phyloP scores from a whole-genome alignment of 2,329 filamentous ascomycete genomes.

The Pestalotiopsis sp. region DNA sequence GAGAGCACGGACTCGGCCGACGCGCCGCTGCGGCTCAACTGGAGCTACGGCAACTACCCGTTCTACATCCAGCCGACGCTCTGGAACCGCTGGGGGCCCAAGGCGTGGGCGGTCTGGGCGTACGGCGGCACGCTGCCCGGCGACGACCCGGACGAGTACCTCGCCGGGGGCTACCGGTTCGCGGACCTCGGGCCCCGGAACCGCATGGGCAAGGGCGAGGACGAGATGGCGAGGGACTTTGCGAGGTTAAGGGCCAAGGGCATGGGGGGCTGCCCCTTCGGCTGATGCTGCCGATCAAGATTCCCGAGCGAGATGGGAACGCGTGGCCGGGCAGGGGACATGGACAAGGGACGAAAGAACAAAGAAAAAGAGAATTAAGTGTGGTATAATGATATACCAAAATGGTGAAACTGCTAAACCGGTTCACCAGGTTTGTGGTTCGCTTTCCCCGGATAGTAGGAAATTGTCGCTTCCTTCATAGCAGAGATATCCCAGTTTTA shows the following conservation, averaged over 20 bases:
- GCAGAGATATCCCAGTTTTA: too few species aligned
- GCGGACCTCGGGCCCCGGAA: constrained; percentile 65
- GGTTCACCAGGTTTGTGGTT: too few species aligned
- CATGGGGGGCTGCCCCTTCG: constrained; percentile 34
- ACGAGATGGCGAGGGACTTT: constrained; percentile 46
- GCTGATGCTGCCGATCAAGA: neutral
- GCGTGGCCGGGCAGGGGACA: too few species aligned
- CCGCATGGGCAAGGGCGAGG: constrained; percentile 54
- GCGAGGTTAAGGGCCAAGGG: constrained; percentile 36
- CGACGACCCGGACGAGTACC: constrained; percentile 39
- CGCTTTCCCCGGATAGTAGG: too few species aligned
- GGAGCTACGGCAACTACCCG: constrained; percentile 62
- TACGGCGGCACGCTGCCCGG: constrained; percentile 51
- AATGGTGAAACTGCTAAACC: too few species aligned
- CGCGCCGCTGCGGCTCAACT: constrained; percentile 50
- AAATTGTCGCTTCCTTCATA: too few species aligned
- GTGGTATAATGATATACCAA: too few species aligned
- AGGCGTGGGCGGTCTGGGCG: constrained; percentile 49
- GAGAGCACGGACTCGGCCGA: constrained; percentile 53
- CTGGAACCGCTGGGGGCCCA: constrained; percentile 65
- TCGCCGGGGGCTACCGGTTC: constrained; percentile 55
- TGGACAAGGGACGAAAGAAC: too few species aligned
- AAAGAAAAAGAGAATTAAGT: too few species aligned
- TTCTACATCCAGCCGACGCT: constrained; percentile 65
- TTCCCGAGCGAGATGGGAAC: too few species aligned